Base-by-base conservation (phyloP, 345 rosid genomes). In the Nephelium lappaceum region DNA sequence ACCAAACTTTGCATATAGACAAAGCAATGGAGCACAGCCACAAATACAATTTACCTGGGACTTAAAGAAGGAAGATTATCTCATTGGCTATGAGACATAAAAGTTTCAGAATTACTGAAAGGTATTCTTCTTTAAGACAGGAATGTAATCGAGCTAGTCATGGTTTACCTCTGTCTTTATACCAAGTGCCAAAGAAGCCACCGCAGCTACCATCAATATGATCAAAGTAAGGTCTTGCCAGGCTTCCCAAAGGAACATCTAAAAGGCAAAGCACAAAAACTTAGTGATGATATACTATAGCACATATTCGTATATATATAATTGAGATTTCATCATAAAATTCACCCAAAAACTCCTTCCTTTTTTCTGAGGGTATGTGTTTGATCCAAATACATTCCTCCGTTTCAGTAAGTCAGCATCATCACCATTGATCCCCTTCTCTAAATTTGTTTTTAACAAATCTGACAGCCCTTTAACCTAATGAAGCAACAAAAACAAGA, bases 201-300 rank as follows among this genome's bases (percentile, higher is more conserved):
- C 85, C n/a, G 99, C 99, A 85, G 99, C 99, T 72, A 93, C 78
- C 76, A 94, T 87, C 91, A 96, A 84, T 84, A 96, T 96, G 81
- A 94, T 87, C 86, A 96, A 85, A 45, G 97, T 92, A 87, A 92
- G 94, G 84, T 92, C 97, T 73, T 91, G 97, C 84, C 94, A 89
- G 68, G 97, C 94, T 88, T 92, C 97, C 97, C 97, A 92, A 58
- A 91, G 91, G 81, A 92, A 92, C 80, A 87, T 92, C 99, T 96
- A 82, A 75, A n/a, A 38, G 58, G 77, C 61, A 69, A 41, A 60
- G 0, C 64, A 76, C 25, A 42, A 63, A 65, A 45, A 47, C 18
- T 21, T 36, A 12, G 19, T 5, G 51, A 18, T 53, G 24, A 63
- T 47, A 53, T 3, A 6, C 39, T 64, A 18, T 49, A 61, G 51